Base-by-base conservation (phyloP, 768 basidiomycete species). In the Macrocybe gigantea region DNA sequence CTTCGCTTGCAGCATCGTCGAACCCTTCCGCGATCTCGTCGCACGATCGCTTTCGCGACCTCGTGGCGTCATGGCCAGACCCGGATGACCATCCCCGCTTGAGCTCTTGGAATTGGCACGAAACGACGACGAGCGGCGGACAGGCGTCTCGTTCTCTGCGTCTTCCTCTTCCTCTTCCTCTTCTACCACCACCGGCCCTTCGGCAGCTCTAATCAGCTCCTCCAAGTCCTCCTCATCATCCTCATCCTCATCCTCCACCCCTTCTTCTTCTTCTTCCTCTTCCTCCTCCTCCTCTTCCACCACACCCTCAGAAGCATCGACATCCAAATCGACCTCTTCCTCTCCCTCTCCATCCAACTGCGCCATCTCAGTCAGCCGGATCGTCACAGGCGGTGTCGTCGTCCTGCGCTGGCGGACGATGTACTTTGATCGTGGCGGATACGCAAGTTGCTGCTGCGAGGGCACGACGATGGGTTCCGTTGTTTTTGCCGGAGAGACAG, bases 141-240 rank as follows among this genome's bases (percentile, higher is more conserved):
- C 61, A 37, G 67, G 66, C 41, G 58, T 65, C 8, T 61, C 63
- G 36, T 66, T 64, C 30, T 64, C 64, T 13, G 61, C 60, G 6
- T 62, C 62, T 5, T 56, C 64, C 42, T 52, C 61, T 38, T 60
- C 65, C 49, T 53, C 59, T 38, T 64, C 66, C 10, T 50, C 46
- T 6, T 58, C 54, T 48, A 61, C 49, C 30, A 65, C 45, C 40
- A 61, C 51, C 51, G 51, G 33, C 3, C 41, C 60, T 47, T 49
- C 59, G 33, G 63, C 46, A 49, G 39, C 50, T 32, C 45, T 49
- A 54, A 30, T 45, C 50, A 22, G 22, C 22, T 49, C 53, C 62
- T 51, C 64, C 52, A 54, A 62, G 22, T 61, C 10, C 55, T 56
- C 8, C 50, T 51, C 38, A 66, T 62, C 51, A 1, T 50, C 48